phyloP scores from a whole-genome alignment of 2,329 filamentous ascomycete genomes.

The Epicoccum sorghinum region DNA sequence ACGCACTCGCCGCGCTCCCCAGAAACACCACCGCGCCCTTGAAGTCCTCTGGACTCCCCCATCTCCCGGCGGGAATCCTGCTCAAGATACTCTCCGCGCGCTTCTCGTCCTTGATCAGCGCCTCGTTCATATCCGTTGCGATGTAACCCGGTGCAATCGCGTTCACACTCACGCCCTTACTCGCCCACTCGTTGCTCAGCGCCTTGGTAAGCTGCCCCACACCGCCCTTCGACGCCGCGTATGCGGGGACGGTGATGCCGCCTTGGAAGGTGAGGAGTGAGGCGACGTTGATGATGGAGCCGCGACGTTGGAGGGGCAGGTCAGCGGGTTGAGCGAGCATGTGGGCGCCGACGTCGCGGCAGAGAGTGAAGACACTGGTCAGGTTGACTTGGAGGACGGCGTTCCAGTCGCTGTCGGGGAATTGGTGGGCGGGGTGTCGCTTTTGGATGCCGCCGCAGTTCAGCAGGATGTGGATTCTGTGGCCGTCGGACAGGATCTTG shows the following conservation, averaged over 20 bases:
- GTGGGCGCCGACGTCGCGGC: conserved; percentile 78
- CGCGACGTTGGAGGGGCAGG: conserved; percentile 61
- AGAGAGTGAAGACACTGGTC: conserved; percentile 77
- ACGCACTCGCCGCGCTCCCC: conserved; percentile 75
- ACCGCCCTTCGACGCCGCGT: conserved; percentile 84
- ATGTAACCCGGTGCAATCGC: conserved; percentile 90
- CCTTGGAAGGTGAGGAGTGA: conserved; percentile 84
- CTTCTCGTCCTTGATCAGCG: conserved; percentile 73
- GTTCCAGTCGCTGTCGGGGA: conserved; percentile 79
- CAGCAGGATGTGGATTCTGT: conserved; percentile 75
- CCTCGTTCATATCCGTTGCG: conserved; percentile 92
- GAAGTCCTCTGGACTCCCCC: conserved; percentile 86
- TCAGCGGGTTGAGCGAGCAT: conserved; percentile 66
- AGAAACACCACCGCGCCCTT: conserved; percentile 81
- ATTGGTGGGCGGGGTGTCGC: conserved; percentile 74
- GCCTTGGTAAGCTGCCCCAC: conserved; percentile 85
- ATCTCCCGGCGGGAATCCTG: conserved; percentile 81
- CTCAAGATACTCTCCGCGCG: conserved; percentile 75
- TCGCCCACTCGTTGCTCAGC: conserved; percentile 84
- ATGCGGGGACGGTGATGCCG: conserved; percentile 85
- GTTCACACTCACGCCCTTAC: conserved; percentile 82
- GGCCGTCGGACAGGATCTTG: conserved; percentile 64
- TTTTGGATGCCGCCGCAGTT: conserved; percentile 89
- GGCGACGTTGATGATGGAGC: conserved; percentile 83
- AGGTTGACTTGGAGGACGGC: conserved; percentile 88